Conservation (phyloP, 1,139 yeast species). For the Magnusiomyces fungicola region DNA sequence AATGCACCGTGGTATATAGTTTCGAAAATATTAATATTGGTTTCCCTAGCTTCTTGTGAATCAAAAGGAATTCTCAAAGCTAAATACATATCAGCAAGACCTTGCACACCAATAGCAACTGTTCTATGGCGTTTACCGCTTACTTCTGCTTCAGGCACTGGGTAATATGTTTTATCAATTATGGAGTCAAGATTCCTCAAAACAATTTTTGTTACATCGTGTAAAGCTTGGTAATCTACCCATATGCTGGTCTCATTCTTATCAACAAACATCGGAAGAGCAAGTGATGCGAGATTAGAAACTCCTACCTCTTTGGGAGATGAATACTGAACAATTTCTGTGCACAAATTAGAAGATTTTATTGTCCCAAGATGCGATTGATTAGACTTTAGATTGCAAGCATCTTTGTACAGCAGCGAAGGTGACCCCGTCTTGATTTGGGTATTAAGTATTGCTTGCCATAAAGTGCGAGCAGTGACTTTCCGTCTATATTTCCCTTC, state of each 20-base stretch:
- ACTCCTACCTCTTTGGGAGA: constrained; percentile 74
- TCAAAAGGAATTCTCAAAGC: constrained; percentile 61
- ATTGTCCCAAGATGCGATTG: constrained; percentile 74
- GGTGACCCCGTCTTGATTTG: constrained; percentile 86
- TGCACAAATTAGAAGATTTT: constrained; percentile 74
- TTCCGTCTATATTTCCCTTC: constrained; percentile 53
- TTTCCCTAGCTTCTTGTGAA: constrained; percentile 47
- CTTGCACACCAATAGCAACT: constrained; percentile 74
- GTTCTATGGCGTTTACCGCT: constrained; percentile 69
- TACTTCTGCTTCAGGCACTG: constrained; percentile 49
- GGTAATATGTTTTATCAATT: constrained; percentile 63
- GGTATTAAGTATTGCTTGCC: constrained; percentile 69
- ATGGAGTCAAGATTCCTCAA: constrained; percentile 57
- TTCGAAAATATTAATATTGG: constrained; percentile 66
- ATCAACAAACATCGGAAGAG: constrained; percentile 53
- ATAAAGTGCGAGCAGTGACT: constrained; percentile 64
- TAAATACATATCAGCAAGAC: constrained; percentile 66
- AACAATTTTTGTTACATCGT: constrained; percentile 53
- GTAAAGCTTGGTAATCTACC: constrained; percentile 56
- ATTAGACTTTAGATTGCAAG: constrained; percentile 67
- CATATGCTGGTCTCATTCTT: constrained; percentile 34
- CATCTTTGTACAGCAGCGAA: constrained; percentile 73
- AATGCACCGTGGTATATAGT: constrained; percentile 80
- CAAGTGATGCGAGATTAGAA: constrained; percentile 75
- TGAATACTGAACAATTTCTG: constrained; percentile 76